Conservation (phyloP, 1,139 yeast genomes). For the Geotrichum aggregatum region DNA sequence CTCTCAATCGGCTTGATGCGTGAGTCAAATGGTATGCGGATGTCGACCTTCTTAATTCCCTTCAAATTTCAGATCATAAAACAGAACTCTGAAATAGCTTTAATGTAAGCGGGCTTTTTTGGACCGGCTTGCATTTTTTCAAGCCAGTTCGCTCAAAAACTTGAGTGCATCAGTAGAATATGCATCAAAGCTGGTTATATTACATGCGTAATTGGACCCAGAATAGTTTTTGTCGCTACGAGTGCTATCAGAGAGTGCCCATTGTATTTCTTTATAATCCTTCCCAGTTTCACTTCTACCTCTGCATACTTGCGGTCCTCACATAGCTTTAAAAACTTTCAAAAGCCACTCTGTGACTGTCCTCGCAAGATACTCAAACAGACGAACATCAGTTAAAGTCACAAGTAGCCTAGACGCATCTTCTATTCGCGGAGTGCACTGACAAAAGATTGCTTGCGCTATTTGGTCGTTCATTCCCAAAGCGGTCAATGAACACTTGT, state of each 20-base stretch:
- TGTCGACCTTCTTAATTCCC: conserved; percentile 37
- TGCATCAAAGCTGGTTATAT: conserved; percentile 60
- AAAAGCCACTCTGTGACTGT: conserved; percentile 90
- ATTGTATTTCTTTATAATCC: conserved; percentile 61
- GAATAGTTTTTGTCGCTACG: conserved; percentile 70
- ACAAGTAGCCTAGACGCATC: conserved; percentile 27
- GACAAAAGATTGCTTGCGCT: no score
- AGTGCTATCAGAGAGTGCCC: conserved; percentile 66
- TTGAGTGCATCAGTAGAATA: conserved; percentile 63
- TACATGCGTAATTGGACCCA: conserved; percentile 49
- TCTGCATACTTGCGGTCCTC: conserved; percentile 63
- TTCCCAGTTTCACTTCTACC: conserved; percentile 78
- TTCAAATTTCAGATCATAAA: conserved; percentile 27
- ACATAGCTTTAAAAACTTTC: conserved; percentile 67
- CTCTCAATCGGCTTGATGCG: conserved; percentile 47
- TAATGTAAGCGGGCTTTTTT: neutral
- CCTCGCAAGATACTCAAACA: conserved; percentile 77
- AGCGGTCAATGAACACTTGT: no score
- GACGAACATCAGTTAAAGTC: conserved; percentile 66
- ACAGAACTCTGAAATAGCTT: conserved; percentile 4
- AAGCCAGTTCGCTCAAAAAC: conserved; percentile 47
- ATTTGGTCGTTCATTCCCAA: no score
- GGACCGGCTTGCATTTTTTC: conserved; percentile 9
- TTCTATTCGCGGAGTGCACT: no score
- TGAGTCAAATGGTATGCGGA: conserved; percentile 35